Conservation (phyloP, 2,329 filamentous ascomycete genomes). For the Fusarium devonianum region DNA sequence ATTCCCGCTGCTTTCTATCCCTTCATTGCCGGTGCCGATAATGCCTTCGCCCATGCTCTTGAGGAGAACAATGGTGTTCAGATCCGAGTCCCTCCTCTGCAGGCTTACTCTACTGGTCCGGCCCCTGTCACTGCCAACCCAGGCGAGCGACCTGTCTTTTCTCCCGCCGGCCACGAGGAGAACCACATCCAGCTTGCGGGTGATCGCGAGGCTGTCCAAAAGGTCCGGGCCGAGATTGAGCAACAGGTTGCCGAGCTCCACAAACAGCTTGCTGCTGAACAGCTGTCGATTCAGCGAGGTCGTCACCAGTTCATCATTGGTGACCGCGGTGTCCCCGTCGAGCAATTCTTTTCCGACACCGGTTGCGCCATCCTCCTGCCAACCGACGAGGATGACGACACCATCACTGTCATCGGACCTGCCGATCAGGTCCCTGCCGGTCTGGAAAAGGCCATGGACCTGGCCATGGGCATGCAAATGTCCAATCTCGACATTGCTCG, state of each 20-base stretch:
- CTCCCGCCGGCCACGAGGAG: conserved; percentile 70
- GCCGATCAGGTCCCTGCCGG: conserved; percentile 75
- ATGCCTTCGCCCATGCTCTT: conserved; percentile 70
- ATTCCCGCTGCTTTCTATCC: conserved; percentile 94
- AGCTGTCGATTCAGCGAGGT: conserved; percentile 82
- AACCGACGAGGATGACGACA: conserved; percentile 78
- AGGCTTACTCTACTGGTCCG: conserved; percentile 75
- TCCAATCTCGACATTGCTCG: conserved; percentile 82
- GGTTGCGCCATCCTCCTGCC: conserved; percentile 89
- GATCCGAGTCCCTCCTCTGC: conserved; percentile 83
- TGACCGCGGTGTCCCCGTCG: conserved; percentile 76
- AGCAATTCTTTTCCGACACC: conserved; percentile 89
- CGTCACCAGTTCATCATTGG: conserved; percentile 96
- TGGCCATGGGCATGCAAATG: conserved; percentile 87
- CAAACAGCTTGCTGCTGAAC: conserved; percentile 76
- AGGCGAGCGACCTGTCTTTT: conserved; percentile 74
- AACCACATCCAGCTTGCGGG: conserved; percentile 86
- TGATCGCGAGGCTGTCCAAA: conserved; percentile 82
- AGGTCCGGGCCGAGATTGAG: conserved; percentile 82
- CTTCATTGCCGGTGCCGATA: conserved; percentile 85
- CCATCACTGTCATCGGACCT: conserved; percentile 84
- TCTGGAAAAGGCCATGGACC: conserved; percentile 83
- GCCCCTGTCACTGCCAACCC: conserved; percentile 67
- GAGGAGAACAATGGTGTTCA: conserved; percentile 81
- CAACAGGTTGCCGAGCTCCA: conserved; percentile 78